Conservation (phyloP, 148 eudicot species). For the Heliosperma pusillum region DNA sequence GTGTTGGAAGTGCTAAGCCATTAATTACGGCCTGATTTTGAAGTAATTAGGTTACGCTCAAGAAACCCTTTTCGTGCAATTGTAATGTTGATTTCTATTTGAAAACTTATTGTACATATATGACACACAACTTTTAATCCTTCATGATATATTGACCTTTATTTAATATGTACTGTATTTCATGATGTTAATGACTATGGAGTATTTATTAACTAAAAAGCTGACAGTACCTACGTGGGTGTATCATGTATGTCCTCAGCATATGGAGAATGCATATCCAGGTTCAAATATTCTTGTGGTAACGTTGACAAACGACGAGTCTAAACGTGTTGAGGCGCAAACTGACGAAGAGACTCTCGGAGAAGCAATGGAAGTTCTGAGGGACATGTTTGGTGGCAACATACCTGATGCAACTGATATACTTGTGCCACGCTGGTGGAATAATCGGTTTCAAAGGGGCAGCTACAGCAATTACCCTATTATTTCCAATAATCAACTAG, state of each 20-base stretch:
- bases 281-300: slow-evolving; percentile 90
- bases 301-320: slow-evolving; percentile 73
- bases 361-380: slow-evolving; percentile 83
- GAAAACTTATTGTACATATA: too few species aligned
- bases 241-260: slow-evolving; percentile 47
- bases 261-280: slow-evolving; percentile 88
- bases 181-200: neutral
- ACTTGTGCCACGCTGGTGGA: slow-evolving; percentile 92
- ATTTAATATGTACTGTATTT: neutral
- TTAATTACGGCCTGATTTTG: slow-evolving; percentile 15
- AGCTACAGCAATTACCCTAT: slow-evolving; percentile 83
- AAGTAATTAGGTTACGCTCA: neutral
- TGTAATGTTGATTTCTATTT: too few species aligned
- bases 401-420: slow-evolving; percentile 77
- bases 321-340: slow-evolving; percentile 81
- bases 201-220: neutral
- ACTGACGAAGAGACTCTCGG: slow-evolving; percentile 62
- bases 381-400: slow-evolving; percentile 74
- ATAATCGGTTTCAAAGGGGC: slow-evolving; percentile 77
- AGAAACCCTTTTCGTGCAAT: slow-evolving; percentile 8
- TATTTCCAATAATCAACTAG: slow-evolving; percentile 48
- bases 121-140: neutral
- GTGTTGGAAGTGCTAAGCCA: neutral
- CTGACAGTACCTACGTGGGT: slow-evolving; percentile 15
- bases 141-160: neutral